phyloP scores from a whole-genome alignment of 495 filamentous ascomycete species.

The Venustampulla echinocandica region DNA sequence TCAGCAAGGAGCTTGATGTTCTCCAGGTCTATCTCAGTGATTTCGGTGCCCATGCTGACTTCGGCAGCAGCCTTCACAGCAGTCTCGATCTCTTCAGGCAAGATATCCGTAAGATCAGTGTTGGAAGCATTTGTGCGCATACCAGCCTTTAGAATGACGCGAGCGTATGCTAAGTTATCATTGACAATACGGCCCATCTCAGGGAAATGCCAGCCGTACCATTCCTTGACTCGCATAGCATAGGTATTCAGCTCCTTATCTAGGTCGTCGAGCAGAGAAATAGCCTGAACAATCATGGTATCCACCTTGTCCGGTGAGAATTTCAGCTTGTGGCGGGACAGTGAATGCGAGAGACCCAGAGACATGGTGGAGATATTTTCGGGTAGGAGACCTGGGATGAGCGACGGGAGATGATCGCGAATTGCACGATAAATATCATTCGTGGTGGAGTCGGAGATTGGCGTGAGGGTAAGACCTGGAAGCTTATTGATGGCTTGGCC shows the following conservation, averaged over 20 bases:
- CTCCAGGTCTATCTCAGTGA: constrained; percentile 77
- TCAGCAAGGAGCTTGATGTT: constrained; percentile 86
- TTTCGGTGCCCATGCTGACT: constrained; percentile 97
- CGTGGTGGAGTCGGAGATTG: constrained; percentile 80
- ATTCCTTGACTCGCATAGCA: constrained; percentile 98
- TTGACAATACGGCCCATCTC: constrained; percentile 95
- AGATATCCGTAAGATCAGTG: constrained; percentile 78
- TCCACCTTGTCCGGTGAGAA: constrained; percentile 99
- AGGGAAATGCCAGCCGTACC: constrained; percentile 99
- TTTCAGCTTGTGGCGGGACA: constrained; percentile 97
- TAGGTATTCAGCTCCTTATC: constrained; percentile 99
- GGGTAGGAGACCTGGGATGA: constrained; percentile 82
- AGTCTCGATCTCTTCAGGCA: constrained; percentile 91
- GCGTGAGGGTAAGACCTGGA: constrained; percentile 72
- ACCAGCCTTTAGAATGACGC: constrained; percentile 78
- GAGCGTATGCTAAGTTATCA: constrained; percentile 92
- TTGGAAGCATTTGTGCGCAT: constrained; percentile 68
- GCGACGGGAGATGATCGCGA: constrained; percentile 76
- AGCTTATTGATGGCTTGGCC: constrained; percentile 90
- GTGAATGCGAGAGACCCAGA: constrained; percentile 89
- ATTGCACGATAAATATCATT: constrained; percentile 88
- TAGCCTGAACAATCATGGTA: constrained; percentile 98
- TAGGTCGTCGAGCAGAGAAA: constrained; percentile 85
- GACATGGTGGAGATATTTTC: constrained; percentile 87
- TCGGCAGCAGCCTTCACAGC: constrained; percentile 92